A percentile compares a stretch with the other conserved stretches of the same genome.
Conservation (phyloP, 2,329 filamentous ascomycete species). For the Alternaria burnsii region DNA sequence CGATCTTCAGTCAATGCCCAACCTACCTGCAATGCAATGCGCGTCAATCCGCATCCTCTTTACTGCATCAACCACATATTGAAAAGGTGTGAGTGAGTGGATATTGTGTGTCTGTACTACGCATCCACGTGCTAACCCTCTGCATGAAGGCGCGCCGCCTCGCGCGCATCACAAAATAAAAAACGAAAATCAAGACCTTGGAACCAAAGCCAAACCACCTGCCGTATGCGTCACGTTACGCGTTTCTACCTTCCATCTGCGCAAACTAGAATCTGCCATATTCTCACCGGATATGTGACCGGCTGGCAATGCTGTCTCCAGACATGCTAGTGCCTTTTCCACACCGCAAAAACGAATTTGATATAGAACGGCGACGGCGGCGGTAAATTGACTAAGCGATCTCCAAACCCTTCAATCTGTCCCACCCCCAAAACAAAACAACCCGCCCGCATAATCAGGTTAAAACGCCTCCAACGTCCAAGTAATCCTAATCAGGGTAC, state of each 20-base stretch:
- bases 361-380: not conserved
- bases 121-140: not conserved
- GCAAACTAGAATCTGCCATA: not conserved
- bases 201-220: conserved; percentile 4
- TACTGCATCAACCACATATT: not conserved
- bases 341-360: not conserved
- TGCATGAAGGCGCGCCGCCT: not conserved
- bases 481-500: not conserved
- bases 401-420: not conserved
- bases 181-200: not conserved
- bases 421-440: not conserved
- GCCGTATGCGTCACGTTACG: not conserved
- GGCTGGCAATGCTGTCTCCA: not conserved
- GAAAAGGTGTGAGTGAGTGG: not conserved
- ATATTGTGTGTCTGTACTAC: conserved; percentile 2
- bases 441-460: not conserved
- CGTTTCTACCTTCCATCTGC: not conserved
- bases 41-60: conserved; percentile 1
- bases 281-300: not conserved
- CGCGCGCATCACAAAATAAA: not conserved
- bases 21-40: not conserved
- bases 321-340: not conserved
- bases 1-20: not conserved
- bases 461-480: not conserved
- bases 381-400: not conserved